These are phyloP conservation scores for Gastrolobium bilobum DNA, from an alignment of 306 rosid species.

Conservation along the genomic window DNA sequence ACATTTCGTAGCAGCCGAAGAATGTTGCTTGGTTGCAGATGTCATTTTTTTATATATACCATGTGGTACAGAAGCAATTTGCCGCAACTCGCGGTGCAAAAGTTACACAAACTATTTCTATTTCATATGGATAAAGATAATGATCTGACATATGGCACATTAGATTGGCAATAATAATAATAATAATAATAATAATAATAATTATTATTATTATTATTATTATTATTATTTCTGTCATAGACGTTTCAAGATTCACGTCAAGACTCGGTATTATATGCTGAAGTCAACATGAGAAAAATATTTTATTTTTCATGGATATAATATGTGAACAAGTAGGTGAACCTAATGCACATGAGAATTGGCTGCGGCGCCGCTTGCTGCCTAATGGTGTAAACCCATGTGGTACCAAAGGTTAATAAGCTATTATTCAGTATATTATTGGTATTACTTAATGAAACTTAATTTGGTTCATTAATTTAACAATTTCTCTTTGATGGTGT, in stretches of 20 bases:
- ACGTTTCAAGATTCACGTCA: neutral
- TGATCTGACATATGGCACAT: neutral
- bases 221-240: too few species aligned
- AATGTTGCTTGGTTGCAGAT: conserved; percentile 1
- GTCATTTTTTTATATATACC: neutral
- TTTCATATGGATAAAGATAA: neutral
- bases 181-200: too few species aligned
- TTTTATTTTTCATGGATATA: neutral
- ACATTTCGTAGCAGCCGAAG: neutral
- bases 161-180: neutral
- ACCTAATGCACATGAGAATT: neutral
- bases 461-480: neutral
- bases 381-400: neutral
- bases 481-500: neutral
- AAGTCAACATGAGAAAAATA: neutral
- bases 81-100: too few species aligned
- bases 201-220: too few species aligned
- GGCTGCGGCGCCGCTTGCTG: conserved; percentile 42
- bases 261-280: neutral
- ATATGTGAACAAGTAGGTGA: too few species aligned
- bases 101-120: too few species aligned
- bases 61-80: neutral
- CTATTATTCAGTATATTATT: conserved; percentile 3
- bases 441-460: neutral
- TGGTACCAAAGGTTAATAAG: neutral